phyloP scores from a whole-genome alignment of 768 basidiomycete genomes.

The Tricholoma matsutake region DNA sequence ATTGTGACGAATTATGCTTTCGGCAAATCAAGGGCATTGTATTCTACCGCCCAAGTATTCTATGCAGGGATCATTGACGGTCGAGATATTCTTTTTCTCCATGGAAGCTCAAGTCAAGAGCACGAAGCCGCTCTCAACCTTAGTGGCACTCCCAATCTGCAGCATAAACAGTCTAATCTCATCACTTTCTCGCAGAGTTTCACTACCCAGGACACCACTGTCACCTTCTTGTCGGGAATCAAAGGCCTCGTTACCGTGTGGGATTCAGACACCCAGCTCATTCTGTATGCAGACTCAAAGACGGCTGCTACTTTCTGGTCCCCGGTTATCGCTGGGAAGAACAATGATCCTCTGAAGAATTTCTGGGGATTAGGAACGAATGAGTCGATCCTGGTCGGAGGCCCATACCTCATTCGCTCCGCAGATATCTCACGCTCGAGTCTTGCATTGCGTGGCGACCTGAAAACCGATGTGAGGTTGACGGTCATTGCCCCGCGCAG shows the following conservation, averaged over 20 bases:
- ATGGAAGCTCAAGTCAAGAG: constrained; percentile 51
- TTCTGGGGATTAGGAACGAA: constrained; percentile 79
- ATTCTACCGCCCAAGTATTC: constrained; percentile 73
- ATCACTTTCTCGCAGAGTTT: constrained; percentile 26
- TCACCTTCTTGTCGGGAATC: constrained; percentile 56
- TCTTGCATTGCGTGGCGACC: constrained; percentile 66
- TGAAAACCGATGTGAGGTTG: constrained; percentile 54
- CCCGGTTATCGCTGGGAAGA: constrained; percentile 51
- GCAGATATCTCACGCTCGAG: constrained; percentile 45
- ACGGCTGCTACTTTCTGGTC: constrained; percentile 77
- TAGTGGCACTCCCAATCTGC: constrained; percentile 41
- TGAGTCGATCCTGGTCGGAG: constrained; percentile 59
- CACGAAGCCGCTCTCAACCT: constrained; percentile 53
- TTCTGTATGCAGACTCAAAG: constrained; percentile 63
- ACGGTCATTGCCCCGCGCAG: constrained; percentile 60
- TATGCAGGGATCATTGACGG: constrained; percentile 60
- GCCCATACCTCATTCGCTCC: constrained; percentile 61
- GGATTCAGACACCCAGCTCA: constrained; percentile 64
- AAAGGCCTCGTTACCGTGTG: constrained; percentile 58
- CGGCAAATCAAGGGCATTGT: constrained; percentile 52
- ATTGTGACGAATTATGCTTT: constrained; percentile 72
- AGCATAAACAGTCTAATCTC: constrained; percentile 26
- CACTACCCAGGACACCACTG: constrained; percentile 32
- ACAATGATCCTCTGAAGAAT: constrained; percentile 43
- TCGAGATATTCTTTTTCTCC: constrained; percentile 62